Evolutionary conservation across 306 rosid species (phyloP).

Genomic region (Quercus alba): DNA sequence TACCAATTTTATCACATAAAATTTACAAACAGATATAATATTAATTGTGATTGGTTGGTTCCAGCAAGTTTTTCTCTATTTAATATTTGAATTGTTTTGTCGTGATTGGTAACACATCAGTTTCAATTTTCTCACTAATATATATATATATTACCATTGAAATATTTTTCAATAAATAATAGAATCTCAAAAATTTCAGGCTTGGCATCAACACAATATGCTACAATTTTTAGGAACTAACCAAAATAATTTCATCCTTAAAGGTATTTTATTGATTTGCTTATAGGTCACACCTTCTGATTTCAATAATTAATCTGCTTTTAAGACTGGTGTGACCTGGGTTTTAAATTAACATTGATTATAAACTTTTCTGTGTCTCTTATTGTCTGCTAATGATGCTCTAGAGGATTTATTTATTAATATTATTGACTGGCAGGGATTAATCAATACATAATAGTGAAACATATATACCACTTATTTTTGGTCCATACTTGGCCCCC

Average conservation of each 20-base stretch:
- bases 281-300: neutral
- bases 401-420: neutral
- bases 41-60: too few species aligned
- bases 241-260: neutral
- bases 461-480: neutral
- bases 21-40: too few species aligned
- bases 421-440: too few species aligned
- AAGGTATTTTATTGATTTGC: conserved; percentile 1
- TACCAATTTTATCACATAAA: too few species aligned
- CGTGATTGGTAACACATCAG: too few species aligned
- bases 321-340: neutral
- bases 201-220: too few species aligned
- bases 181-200: too few species aligned
- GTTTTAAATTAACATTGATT: neutral
- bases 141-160: too few species aligned
- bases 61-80: too few species aligned
- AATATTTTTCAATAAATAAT: too few species aligned
- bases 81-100: too few species aligned
- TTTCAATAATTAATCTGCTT: neutral
- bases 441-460: neutral
- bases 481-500: neutral
- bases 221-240: neutral
- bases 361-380: neutral
- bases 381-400: neutral
- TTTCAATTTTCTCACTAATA: too few species aligned